Evolutionary conservation across 2,329 filamentous ascomycete species (phyloP), one percentile per base, ranked within the genome.

Genomic region (Zymoseptoria tritici): DNA sequence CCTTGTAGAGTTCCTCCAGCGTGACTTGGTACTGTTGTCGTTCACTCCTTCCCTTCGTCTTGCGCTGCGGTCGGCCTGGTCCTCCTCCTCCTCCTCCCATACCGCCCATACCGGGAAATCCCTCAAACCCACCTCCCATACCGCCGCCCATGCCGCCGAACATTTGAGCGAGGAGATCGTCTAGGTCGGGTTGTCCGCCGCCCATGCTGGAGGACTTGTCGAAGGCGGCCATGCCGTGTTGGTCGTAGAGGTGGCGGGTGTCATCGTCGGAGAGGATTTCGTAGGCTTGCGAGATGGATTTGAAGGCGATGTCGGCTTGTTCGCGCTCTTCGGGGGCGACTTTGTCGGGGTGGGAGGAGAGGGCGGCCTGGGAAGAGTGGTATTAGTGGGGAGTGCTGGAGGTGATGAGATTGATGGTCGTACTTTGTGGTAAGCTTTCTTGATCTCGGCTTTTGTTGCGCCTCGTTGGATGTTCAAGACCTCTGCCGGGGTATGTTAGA

Each of bases 241-340:
- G 86, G 72, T 99, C 94, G 79, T 99, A 99, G 63, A 95, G 78
- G 59, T 89, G 83, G 71, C 94, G 88, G 76, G 96, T 97, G 63
- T 97, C 86, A 64, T 97, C 93, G 81, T 99, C 93, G 77, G 85
- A 88, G 58, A 99, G 90, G 73, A 99, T 97, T 74, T 99, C 94
- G 80, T 99, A 99, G 68, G 94, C 94, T 78, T 95, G 88, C 61
- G 89, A 92, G 60, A 96, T 87, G 58, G 86, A 80, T 79, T 99
- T 99, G 85, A 99, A 99, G 72, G 87, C 91, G 72, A 86, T 82
- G 75, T 97, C 94, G 62, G 94, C 91, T 67, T 88, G 89, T 72
- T 86, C 87, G 67, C 93, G 88, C 72, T 92, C 86, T 26, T 89
- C 85, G 76, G 93, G 90, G 68, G 91, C 81, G 59, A 96, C 94